Conservation (phyloP, 768 basidiomycete species). For the Mycena vulgaris region DNA sequence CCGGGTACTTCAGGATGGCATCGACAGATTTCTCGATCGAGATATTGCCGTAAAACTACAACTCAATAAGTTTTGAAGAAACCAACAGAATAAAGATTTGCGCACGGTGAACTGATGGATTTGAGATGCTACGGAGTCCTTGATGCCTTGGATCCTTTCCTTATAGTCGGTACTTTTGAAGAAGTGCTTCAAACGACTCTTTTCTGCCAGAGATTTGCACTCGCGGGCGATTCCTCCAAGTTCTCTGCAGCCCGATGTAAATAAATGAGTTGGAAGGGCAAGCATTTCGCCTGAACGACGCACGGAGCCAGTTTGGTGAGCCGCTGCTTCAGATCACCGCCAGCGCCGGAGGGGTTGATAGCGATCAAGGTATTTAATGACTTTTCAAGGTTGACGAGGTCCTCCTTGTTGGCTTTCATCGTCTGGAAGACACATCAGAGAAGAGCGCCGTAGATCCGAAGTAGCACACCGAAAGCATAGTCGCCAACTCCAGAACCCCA, state of each 20-base stretch:
- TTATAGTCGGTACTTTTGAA: not conserved
- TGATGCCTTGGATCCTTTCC: not conserved
- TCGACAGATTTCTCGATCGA: slow-evolving; percentile 8
- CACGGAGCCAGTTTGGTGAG: not conserved
- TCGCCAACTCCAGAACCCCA: slow-evolving; percentile 8
- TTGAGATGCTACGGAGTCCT: not conserved
- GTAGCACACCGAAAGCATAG: slow-evolving; percentile 4
- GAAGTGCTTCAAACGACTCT: not conserved
- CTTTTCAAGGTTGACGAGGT: not conserved
- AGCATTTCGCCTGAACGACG: not conserved
- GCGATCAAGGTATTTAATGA: not conserved
- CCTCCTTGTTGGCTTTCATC: slow-evolving; percentile 11
- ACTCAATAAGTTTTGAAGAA: not conserved
- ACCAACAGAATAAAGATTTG: not conserved
- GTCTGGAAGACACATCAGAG: not conserved
- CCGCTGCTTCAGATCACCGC: not conserved
- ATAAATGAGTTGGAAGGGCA: not conserved
- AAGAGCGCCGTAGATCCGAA: not conserved
- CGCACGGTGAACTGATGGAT: slow-evolving; percentile 2
- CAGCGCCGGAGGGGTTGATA: not conserved
- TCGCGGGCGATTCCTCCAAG: not conserved
- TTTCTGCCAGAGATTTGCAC: slow-evolving; percentile 1
- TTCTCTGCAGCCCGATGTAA: not conserved
- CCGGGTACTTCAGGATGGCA: not conserved
- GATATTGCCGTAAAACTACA: slow-evolving; percentile 2